Evolutionary conservation across 345 rosid species (phyloP), one percentile per base, ranked within the genome.

Genomic region (Aquilaria yunnanensis): DNA sequence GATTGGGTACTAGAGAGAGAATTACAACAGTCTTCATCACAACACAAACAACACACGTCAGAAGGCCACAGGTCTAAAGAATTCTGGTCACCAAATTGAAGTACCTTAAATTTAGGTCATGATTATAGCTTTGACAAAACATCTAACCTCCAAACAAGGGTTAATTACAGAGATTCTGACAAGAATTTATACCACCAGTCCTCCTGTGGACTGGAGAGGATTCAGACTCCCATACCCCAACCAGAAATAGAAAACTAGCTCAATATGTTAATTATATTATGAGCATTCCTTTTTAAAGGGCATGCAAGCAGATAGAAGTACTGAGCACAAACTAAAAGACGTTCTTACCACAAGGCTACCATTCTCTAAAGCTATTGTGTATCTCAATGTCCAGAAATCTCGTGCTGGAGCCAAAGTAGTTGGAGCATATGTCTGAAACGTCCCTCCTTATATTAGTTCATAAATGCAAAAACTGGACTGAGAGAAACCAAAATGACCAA

Each of bases 351-450:
- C 99, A 45, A 91, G 85, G 82, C 98, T 95, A 77, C 99, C 99
- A 62, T 95, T 92, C 67, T 92, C 99, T 51, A 95, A 79, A 68
- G 79, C 89, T 2, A 85, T 89, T 53, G 99, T 87, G 72, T 95
- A 95, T 81, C 99, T 83, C 61, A 95, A 74, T 48, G 98, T 95
- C 99, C 99, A 95, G 72, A 91, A 87, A 79, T 95, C 99, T 59
- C 98, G 91, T 14, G 98, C 98, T 69, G 97, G 92, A 77, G 99
- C 99, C 74, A 92, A 76, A 33, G 98, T 95, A 12, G 99, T 95
- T 33, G 98, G 98, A 64, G 99, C 97, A 77, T 89, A 91, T 29
- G 82, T 80, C 99, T 95, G 78, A 54, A 67, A 43, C 61, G 76
- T 59, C 62, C 65, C 64, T 54, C 12, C 46, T 14, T 56, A 56